phyloP scores from a whole-genome alignment of 208 protist genomes.

The Crithidia sp. region DNA sequence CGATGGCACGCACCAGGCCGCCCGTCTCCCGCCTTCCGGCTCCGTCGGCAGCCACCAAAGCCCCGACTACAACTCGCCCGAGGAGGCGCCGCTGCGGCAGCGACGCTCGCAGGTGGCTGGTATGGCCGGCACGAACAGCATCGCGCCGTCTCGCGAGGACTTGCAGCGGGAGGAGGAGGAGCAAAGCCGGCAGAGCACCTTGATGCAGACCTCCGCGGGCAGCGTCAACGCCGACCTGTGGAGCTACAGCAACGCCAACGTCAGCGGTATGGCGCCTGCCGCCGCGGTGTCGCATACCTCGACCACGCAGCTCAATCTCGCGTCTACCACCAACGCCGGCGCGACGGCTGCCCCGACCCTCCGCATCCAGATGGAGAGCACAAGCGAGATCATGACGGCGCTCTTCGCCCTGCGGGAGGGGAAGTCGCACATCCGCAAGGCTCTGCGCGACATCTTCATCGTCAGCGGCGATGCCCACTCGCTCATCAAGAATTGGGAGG shows the following conservation, averaged over 20 bases:
- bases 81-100: slow-evolving; percentile 21
- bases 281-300: background rate
- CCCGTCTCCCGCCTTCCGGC: background rate
- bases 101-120: slow-evolving; percentile 4
- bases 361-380: slow-evolving; percentile 52
- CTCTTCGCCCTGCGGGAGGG: slow-evolving; percentile 56
- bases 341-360: background rate
- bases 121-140: background rate
- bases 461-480: slow-evolving; percentile 71
- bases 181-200: slow-evolving; percentile 16
- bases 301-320: background rate
- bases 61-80: slow-evolving; percentile 23
- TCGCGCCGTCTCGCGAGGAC: slow-evolving; percentile 11
- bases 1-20: background rate
- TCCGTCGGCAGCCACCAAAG: slow-evolving; percentile 3
- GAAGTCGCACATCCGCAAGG: slow-evolving; percentile 55
- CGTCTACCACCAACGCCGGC: too few relatives aligned
- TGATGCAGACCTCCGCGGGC: slow-evolving; percentile 7
- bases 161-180: slow-evolving; percentile 19
- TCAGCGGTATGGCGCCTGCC: background rate
- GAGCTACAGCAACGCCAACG: slow-evolving; percentile 9
- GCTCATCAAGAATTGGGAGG: slow-evolving; percentile 68
- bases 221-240: slow-evolving; percentile 4
- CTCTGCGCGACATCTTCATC: slow-evolving; percentile 64
- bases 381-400: slow-evolving; percentile 61